Evolutionary conservation across 371 early-diverging fungal species (phyloP), one percentile per base, ranked within the genome.

Genomic region (Saksenaea vasiformis): DNA sequence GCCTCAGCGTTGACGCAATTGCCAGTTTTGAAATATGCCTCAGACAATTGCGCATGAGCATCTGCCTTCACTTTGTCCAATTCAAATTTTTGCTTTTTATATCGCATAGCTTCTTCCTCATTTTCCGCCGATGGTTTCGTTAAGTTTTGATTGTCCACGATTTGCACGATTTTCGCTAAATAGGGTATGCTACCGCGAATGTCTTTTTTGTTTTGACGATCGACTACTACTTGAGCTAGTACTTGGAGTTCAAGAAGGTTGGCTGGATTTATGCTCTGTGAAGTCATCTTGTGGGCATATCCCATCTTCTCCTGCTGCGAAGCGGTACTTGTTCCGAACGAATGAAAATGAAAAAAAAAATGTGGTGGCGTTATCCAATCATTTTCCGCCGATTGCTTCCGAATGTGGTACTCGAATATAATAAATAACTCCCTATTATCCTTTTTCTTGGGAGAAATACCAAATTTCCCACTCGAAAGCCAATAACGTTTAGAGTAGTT

Each of bases 161-260:
- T 74, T 35, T 79, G 80, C 4, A 67, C 74, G 13, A 79, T 73
- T 37, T 79, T 79, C n/a, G 80, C 74, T 10, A 76, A 36, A 54
- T 76, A 79, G 10, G 80, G 80, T 58, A 79, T 76, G 8, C 73
- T 60, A 7, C 71, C 75, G 34, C 57, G 41, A 26, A 72, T 65
- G 47, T 76, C 64, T 15, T 62, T 64, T 31, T 66, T 60, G 1
- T 13, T 44, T 56, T 75, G 74, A 13, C 67, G 51, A 22, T 69
- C 54, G 22, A 38, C 31, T 0, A 68, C 63, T 7, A 78, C 60
- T 41, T 73, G 61, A 19, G 62, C 57, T 9, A 77, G 62, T 0
- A 73, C 71, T 60, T 75, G 63, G 10, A 78, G 64, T 26, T 78
- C 76, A 31, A 71, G 39, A 2, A 78, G 47, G 35, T 69, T 70